Evolutionary conservation across 2,329 filamentous ascomycete genomes (phyloP), one percentile per base, ranked within the genome.

Genomic region (Mycocentrospora acerina): DNA sequence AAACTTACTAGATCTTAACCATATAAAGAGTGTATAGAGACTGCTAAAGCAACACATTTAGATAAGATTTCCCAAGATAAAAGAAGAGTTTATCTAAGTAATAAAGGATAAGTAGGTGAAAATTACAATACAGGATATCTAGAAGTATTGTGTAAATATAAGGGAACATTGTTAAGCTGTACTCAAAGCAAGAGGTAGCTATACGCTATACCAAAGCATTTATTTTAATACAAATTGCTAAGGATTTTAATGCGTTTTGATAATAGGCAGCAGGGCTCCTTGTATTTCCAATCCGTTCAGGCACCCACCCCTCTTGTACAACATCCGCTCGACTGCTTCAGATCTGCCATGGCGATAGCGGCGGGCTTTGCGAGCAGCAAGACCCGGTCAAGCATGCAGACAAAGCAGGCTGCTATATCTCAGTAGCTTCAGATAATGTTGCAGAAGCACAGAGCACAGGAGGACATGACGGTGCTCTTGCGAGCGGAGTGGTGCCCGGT

Each of bases 401-500:
- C 5, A 22, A 6, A 22, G 19, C 19, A 5, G 9, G 5, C 5
- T 22, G 9, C 19, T 9, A 35, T 34, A 18, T 37, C 28, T 32
- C 30, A 16, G 14, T 29, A n/a, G 22, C 24, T 11, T 18, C 22
- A 4, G 22, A 38, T 33, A 22, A 5, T 22, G 19, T 9, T 29
- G 25, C 24, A 34, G 14, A 27, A 37, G 19, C 38, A 39, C 29
- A 37, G 39, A 24, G 36, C 36, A 36, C 34, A 30, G 24, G 29
- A 42, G 45, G 46, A 46, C 46, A 57, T 53, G 37, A 37, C 46
- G 55, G 55, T 56, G 42, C 46, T 56, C 51, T 14, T 31, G 22
- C 8, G 17, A 33, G 50, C 46, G 51, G 43, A 45, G 44, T 35
- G 27, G 27, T 35, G 33, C n/a, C 14, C 31, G 32, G 46, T 29